These are phyloP conservation scores for Prunus campanulata DNA, from an alignment of 306 rosid species.

Conservation along the genomic window DNA sequence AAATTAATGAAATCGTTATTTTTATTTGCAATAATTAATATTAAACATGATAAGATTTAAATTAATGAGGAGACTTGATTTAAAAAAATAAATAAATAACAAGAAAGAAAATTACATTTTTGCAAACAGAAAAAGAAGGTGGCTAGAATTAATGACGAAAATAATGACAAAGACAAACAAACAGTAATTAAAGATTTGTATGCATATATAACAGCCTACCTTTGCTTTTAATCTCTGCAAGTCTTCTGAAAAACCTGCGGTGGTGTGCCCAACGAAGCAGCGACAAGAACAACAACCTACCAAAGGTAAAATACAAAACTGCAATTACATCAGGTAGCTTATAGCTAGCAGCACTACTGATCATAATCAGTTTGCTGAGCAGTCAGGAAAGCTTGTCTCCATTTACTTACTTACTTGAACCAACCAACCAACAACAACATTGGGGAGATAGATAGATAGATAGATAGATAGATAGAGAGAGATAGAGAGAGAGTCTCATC, in stretches of 20 bases:
- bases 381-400: slow-evolving; percentile 15
- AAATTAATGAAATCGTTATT: too few species aligned
- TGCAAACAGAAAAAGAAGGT: not conserved
- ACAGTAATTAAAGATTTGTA: not conserved
- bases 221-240: slow-evolving; percentile 21
- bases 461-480: not conserved
- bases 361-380: slow-evolving; percentile 11
- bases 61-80: not conserved
- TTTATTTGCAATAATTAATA: too few species aligned
- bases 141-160: slow-evolving; percentile 8
- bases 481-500: not conserved
- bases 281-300: slow-evolving; percentile 50
- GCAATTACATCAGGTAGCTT: slow-evolving; percentile 29
- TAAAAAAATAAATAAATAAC: too few species aligned
- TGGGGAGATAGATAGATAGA: not conserved
- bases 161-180: not conserved
- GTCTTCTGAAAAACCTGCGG: slow-evolving; percentile 28
- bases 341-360: not conserved
- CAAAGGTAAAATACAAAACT: slow-evolving; percentile 25
- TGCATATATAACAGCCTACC: not conserved
- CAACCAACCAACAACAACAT: not conserved
- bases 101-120: not conserved
- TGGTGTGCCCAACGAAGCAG: slow-evolving; percentile 41
- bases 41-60: too few species aligned
- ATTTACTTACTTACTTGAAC: not conserved